Conservation (phyloP, 225 moss, liverwort and hornwort species). For the Marchantia paleacea region DNA sequence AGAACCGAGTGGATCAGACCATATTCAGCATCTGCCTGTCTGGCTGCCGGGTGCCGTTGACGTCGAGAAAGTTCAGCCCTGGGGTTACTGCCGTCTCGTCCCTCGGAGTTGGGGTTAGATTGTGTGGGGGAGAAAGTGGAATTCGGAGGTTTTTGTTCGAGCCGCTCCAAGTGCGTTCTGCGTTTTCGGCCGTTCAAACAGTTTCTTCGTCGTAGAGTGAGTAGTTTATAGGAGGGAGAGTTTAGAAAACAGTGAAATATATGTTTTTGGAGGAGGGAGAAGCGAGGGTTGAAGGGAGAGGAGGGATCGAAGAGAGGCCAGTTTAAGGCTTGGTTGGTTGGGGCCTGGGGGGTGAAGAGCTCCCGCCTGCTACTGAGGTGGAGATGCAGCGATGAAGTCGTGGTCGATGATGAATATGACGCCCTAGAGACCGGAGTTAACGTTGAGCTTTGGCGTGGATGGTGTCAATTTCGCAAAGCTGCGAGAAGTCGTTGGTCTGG, state of each 20-base stretch:
- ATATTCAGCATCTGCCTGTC: neutral
- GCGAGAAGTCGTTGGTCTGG: neutral
- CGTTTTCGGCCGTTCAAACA: conserved; percentile 3
- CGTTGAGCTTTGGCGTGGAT: neutral
- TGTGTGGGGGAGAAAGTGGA: neutral
- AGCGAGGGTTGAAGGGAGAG: neutral
- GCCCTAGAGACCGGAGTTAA: neutral
- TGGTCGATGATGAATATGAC: neutral
- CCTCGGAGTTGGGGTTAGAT: neutral
- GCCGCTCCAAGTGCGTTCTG: conserved; percentile 6
- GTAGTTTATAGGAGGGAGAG: neutral
- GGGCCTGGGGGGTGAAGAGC: neutral
- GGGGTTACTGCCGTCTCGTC: neutral
- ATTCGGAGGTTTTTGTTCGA: neutral
- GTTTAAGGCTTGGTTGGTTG: neutral
- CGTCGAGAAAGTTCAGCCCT: conserved; percentile 8
- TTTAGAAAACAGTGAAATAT: neutral
- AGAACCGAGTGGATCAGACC: neutral
- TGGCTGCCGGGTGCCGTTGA: neutral
- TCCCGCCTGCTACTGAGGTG: too few relatives aligned
- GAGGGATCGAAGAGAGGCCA: neutral
- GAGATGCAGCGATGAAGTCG: neutral
- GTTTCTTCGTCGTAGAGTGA: neutral
- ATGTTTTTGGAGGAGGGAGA: neutral
- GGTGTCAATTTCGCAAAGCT: neutral